Base-by-base conservation (phyloP, 345 rosid species). In the Citrus unshiu region DNA sequence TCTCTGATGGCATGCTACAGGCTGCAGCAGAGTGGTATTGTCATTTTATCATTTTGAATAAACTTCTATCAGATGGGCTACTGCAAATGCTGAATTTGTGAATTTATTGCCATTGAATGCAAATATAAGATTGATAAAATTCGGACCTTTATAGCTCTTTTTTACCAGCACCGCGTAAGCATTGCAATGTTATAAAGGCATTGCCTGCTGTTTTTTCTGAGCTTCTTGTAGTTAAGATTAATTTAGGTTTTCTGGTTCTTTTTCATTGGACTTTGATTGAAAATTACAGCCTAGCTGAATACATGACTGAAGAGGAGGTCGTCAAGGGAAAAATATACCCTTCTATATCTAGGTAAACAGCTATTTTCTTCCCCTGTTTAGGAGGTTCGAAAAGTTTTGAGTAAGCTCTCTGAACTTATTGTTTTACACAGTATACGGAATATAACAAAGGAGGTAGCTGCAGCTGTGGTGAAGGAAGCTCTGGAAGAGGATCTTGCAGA, bases 1-100 rank as follows among this genome's bases (percentile, higher is more conserved):
- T 96, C 65, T 90, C 98, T 32, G 97, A 93, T 71, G 97, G 99
- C 81, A 96, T 96, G 99, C 95, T 96, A 81, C 99, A 94, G 87
- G 99, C 97, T 34, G 99, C 99, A 77, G 92, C 97, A 13, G 98
- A 94, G 85, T 91, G 98, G 99, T 96, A 87, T 65, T 71, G 49
- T 75, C 68, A 72, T 79, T 62, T 80, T 21, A 65, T 57, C 60
- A 65, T 35, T 72, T 43, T 57, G 35, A 24, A 77, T 19, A 25
- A 65, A 57, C 60, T 73, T 72, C 22, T 51, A 30, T 61, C 39
- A 16, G 54, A 63, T 63, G 58, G 25, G 30, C 57, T 22, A 68
- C 51, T 68, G n/a, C 21, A 21, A 61, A 65, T 77, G 25, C 32
- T 64, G 70, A 77, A 49, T 75, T 51, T 46, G 29, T 29, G 32